Evolutionary conservation across 805 yeast genomes (phyloP).

Genomic region (Clavispora vitiphila): DNA sequence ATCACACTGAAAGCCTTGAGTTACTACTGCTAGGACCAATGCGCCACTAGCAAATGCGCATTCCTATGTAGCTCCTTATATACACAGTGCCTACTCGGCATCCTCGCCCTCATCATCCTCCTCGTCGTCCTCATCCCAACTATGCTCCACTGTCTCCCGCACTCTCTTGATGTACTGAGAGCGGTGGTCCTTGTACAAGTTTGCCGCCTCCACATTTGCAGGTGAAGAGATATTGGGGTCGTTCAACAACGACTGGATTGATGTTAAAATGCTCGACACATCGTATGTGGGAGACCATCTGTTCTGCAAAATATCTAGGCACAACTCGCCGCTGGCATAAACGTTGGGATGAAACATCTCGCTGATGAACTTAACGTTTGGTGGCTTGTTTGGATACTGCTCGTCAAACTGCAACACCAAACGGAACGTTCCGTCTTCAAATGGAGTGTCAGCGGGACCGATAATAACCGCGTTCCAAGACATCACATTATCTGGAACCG

Average conservation of each 20-base stretch:
- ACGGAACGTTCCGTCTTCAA: constrained; percentile 95
- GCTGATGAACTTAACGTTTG: constrained; percentile 81
- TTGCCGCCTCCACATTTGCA: constrained; percentile 97
- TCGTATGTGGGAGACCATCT: constrained; percentile 99
- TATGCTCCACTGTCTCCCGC: constrained; percentile 88
- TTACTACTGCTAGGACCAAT: no score
- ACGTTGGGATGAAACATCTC: constrained; percentile 99
- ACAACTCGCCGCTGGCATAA: constrained; percentile 90
- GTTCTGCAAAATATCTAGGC: constrained; percentile 92
- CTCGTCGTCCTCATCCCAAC: constrained; percentile 81
- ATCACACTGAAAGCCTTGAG: no score
- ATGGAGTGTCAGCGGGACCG: constrained; percentile 97
- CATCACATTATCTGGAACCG: constrained; percentile 95
- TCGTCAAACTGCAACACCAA: constrained; percentile 86
- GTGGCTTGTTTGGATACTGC: constrained; percentile 97
- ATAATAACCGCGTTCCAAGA: constrained; percentile 97
- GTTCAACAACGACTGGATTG: constrained; percentile 85
- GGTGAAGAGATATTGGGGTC: constrained; percentile 97
- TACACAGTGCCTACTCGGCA: constrained; percentile 6
- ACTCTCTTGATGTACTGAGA: constrained; percentile 89
- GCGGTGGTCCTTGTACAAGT: constrained; percentile 89
- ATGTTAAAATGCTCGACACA: constrained; percentile 90
- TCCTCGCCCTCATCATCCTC: constrained; percentile 49
- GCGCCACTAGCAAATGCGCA: not conserved
- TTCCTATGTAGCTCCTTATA: constrained; percentile 4